Conservation (phyloP, 768 basidiomycete genomes). For the Kwoniella shandongensis region DNA sequence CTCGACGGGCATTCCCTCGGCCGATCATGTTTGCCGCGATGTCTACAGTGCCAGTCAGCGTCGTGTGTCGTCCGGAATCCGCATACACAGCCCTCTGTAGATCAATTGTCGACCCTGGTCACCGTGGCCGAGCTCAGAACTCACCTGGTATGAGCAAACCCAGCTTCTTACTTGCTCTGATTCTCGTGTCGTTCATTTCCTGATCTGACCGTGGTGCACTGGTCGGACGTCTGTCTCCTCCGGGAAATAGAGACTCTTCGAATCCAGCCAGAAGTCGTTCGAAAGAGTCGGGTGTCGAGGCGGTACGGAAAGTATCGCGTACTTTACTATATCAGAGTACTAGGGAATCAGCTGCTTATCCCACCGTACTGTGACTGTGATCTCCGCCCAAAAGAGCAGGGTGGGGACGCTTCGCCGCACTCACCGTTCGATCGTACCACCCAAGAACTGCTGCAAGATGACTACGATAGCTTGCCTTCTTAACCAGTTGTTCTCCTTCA, state of each 20-base stretch:
- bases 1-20: conserved; percentile 88
- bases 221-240: conserved; percentile 68
- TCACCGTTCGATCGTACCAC: conserved; percentile 92
- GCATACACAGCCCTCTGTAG: too few species aligned
- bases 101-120: too few species aligned
- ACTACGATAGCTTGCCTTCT: conserved; percentile 93
- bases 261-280: conserved; percentile 67
- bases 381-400: neutral
- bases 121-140: too few species aligned
- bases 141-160: conserved; percentile 87
- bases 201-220: conserved; percentile 69
- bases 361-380: too few species aligned
- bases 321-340: conserved; percentile 68
- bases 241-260: conserved; percentile 78
- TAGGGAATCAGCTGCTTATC: too few species aligned
- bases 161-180: conserved; percentile 86
- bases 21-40: conserved; percentile 97
- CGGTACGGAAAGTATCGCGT: conserved; percentile 68
- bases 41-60: conserved; percentile 60
- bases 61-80: neutral
- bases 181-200: conserved; percentile 75
- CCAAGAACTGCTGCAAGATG: conserved; percentile 91
- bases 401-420: conserved; percentile 30
- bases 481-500: conserved; percentile 96
- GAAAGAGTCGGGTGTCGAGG: conserved; percentile 69